These are phyloP conservation scores for Lentinula guzmanii DNA, from an alignment of 768 basidiomycete genomes.

Conservation along the genomic window DNA sequence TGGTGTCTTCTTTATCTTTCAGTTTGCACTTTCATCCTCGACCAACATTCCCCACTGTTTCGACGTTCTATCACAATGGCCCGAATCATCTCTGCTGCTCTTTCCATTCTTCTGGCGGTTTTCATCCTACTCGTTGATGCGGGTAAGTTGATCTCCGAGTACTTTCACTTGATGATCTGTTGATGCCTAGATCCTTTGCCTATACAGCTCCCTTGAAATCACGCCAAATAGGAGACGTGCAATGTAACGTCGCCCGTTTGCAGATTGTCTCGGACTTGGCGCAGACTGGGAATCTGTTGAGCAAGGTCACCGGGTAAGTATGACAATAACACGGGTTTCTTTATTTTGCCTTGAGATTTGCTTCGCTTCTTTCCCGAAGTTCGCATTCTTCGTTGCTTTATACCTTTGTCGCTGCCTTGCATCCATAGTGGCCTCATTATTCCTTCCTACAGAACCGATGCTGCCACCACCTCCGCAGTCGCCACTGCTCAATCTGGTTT, in stretches of 20 bases:
- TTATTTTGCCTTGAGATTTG: no score
- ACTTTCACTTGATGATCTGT: neutral
- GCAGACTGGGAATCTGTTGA: conserved; percentile 6
- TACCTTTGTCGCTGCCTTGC: no score
- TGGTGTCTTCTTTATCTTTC: neutral
- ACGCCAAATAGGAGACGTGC: conserved; percentile 24
- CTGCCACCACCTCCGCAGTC: conserved; percentile 1
- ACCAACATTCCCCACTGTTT: neutral
- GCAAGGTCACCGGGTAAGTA: neutral
- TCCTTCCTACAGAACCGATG: neutral
- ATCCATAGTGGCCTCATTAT: no score
- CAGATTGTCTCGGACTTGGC: conserved; percentile 21
- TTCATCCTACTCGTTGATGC: neutral
- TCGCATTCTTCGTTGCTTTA: no score
- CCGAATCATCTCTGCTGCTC: neutral
- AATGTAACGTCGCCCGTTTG: conserved; percentile 26
- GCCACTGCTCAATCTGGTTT: conserved; percentile 2
- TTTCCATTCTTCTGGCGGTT: neutral
- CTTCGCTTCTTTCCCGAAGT: no score
- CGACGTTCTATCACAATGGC: neutral
- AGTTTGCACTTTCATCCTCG: neutral
- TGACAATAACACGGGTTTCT: no score
- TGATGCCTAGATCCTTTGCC: neutral
- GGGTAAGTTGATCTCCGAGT: neutral
- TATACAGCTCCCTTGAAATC: conserved; percentile 10